Conservation (phyloP, 306 rosid species). For the Amphicarpaea edgeworthii region DNA sequence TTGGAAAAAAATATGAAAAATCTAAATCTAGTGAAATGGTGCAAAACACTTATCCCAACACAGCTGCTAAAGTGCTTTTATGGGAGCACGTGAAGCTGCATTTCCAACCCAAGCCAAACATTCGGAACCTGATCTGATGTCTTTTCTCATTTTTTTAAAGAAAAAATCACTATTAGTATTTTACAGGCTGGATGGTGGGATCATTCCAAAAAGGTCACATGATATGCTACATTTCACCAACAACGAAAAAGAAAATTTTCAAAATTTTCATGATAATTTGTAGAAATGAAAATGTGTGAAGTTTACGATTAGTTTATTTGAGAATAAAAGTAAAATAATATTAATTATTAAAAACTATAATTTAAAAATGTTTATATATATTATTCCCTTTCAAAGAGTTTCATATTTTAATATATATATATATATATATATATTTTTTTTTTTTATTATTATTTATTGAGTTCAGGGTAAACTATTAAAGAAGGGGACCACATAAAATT, state of each 20-base stretch:
- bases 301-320: not conserved
- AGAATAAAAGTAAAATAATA: not conserved
- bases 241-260: not conserved
- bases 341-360: not conserved
- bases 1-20: not conserved
- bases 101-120: slow-evolving; percentile 27
- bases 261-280: not conserved
- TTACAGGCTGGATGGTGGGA: slow-evolving; percentile 49
- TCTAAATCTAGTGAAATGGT: slow-evolving; percentile 17
- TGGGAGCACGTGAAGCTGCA: slow-evolving; percentile 29
- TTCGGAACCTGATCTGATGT: slow-evolving; percentile 28
- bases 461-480: not conserved
- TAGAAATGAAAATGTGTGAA: not conserved
- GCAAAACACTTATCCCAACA: slow-evolving; percentile 8
- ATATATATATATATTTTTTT: too few relatives aligned
- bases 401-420: not conserved
- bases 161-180: not conserved
- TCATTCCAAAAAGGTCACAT: slow-evolving; percentile 29
- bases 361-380: not conserved
- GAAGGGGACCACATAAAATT: not conserved
- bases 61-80: slow-evolving; percentile 33
- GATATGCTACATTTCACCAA: not conserved
- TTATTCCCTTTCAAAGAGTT: too few relatives aligned
- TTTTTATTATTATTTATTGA: not conserved
- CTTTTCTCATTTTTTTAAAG: not conserved